Evolutionary conservation across 257 asterid genomes (phyloP), one percentile per base, ranked within the genome.

Genomic region (Plectranthus barbatus): DNA sequence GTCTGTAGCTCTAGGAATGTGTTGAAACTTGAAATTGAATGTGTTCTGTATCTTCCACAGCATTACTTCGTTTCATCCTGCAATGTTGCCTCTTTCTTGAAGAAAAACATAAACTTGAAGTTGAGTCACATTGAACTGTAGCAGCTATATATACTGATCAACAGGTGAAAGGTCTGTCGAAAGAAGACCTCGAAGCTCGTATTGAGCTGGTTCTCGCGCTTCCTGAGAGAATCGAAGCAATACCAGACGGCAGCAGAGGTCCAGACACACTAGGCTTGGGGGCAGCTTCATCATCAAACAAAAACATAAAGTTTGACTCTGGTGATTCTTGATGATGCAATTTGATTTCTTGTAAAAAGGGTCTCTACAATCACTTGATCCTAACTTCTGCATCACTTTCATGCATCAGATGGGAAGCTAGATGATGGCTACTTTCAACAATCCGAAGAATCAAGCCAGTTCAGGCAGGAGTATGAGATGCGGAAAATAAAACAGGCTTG

Each of bases 401-500:
- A 5, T 49, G 23, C 39, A 45, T 54, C 80, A 88, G 98, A 81
- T 70, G 95, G 87, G 57, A 41, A 67, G 5, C 70, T 83, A 9
- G 86, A 77, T 21, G 78, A 74, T 29, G 78, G 60, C 13, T 89
- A 61, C 83, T 85, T 83, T 53, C 76, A 86, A 58, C 79, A 84
- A 66, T 51, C 79, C 29, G 91, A 85, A 61, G 97, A 92, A 70
- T 72, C 91, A 1, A 83, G 70, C 34, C 86, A 82, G 18, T 92
- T 85, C 64, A 81, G 88, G 81, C 84, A 80, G 36, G 96, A 89
- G 60, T 82, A 69, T 6, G 97, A 92, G 78, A 78, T 86, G 95
- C 59, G 96, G 83, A 92, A 83, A 79, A 45, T 79, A 68, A 92
- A 92, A 73, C 99, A 92, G 99, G 98, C 87, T 80, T 79, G 93